phyloP scores from a whole-genome alignment of 2,329 filamentous ascomycete species.

The Fusarium algeriense region DNA sequence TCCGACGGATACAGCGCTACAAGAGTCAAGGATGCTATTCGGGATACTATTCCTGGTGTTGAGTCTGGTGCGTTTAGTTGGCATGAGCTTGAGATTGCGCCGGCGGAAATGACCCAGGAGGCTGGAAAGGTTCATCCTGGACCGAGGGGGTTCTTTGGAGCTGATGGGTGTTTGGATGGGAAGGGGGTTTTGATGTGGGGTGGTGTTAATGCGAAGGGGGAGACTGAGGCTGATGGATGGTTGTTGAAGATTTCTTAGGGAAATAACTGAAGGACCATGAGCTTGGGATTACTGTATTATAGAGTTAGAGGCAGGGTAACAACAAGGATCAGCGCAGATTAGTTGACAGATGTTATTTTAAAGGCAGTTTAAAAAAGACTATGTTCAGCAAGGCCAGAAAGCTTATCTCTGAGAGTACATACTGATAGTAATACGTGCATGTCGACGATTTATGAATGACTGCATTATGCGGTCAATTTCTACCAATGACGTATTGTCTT shows the following conservation, averaged over 20 bases:
- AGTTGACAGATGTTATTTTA: fast-evolving
- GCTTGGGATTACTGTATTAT: neutral
- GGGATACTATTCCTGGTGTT: slow-evolving; percentile 19
- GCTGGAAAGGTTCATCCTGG: slow-evolving; percentile 40
- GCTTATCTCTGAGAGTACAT: fast-evolving
- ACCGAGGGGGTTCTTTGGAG: slow-evolving; percentile 37
- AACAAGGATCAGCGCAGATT: fast-evolving
- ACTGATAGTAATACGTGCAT: fast-evolving
- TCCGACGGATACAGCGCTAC: slow-evolving; percentile 27
- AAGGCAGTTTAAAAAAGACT: neutral
- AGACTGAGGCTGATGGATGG: slow-evolving; percentile 41
- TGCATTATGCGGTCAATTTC: slow-evolving; percentile 2
- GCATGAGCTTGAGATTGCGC: slow-evolving; percentile 38
- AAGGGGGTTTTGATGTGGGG: slow-evolving; percentile 37
- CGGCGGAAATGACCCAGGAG: slow-evolving; percentile 30
- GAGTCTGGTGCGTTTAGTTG: slow-evolving; percentile 34
- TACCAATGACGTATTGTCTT: slow-evolving; percentile 27
- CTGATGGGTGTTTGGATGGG: slow-evolving; percentile 27
- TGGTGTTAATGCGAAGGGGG: slow-evolving; percentile 39
- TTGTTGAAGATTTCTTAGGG: slow-evolving; percentile 30
- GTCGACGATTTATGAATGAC: neutral
- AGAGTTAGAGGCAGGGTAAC: fast-evolving
- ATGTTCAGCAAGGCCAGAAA: no score
- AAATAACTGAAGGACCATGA: no score
- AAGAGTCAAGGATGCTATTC: slow-evolving; percentile 26